Evolutionary conservation across 179 eudicot species (phyloP).

Genomic region (Heliamphora pulchella): DNA sequence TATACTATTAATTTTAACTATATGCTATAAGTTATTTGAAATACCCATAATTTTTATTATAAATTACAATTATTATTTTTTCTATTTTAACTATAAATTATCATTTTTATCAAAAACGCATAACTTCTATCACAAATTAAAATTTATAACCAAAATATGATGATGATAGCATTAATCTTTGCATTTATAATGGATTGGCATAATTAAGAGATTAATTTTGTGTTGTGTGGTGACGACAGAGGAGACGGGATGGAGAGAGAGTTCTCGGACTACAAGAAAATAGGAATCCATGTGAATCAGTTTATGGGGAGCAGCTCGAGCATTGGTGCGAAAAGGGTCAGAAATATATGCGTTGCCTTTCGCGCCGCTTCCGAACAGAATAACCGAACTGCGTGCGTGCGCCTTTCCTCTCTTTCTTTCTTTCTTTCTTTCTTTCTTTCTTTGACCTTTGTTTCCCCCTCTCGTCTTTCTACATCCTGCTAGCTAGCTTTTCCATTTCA

Average conservation of each 20-base stretch:
- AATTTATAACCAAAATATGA: no score
- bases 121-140: no score
- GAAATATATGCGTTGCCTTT: conserved; percentile 81
- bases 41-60: no score
- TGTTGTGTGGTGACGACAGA: background rate
- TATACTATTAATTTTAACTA: no score
- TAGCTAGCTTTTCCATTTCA: no score
- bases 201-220: background rate
- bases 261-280: conserved; percentile 66
- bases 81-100: no score
- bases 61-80: no score
- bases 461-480: no score
- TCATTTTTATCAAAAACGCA: no score
- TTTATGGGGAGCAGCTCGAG: conserved; percentile 97
- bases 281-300: conserved; percentile 82
- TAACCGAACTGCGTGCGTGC: conserved; percentile 58
- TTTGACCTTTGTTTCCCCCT: background rate
- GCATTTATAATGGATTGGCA: no score
- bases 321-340: conserved; percentile 82
- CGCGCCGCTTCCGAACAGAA: conserved; percentile 78
- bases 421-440: background rate
- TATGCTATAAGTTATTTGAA: no score
- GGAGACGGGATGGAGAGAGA: conserved; percentile 51
- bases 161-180: no score
- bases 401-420: background rate